phyloP scores from a whole-genome alignment of 2,329 filamentous ascomycete species.

The Trichoderma asperellum region DNA sequence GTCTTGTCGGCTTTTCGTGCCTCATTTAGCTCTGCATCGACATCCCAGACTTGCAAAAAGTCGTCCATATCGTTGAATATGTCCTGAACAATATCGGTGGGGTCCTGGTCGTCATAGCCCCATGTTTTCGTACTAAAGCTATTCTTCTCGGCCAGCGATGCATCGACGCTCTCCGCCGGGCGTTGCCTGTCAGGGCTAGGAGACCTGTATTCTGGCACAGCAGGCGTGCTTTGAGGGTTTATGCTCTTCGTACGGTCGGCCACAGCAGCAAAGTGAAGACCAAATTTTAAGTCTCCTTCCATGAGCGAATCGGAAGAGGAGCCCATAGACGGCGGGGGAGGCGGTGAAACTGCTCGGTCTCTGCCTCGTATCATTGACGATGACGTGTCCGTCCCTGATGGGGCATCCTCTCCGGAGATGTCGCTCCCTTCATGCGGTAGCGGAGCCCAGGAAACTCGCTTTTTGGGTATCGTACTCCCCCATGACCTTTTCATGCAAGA shows the following conservation, averaged over 20 bases:
- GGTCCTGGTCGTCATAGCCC: constrained; percentile 36
- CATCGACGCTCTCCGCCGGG: constrained; percentile 37
- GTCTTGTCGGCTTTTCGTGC: constrained; percentile 33
- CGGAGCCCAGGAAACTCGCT: constrained; percentile 46
- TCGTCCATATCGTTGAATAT: constrained; percentile 45
- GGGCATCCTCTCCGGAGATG: not conserved
- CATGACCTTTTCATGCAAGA: constrained; percentile 45
- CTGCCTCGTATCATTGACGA: constrained; percentile 30
- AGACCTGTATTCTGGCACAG: constrained; percentile 45
- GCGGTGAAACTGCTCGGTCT: constrained; percentile 33
- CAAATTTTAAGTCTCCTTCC: constrained; percentile 46
- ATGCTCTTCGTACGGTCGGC: constrained; percentile 42
- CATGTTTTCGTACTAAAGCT: constrained; percentile 6
- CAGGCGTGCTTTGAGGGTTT: constrained; percentile 46
- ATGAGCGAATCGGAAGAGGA: constrained; percentile 42
- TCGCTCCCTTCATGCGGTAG: constrained; percentile 37
- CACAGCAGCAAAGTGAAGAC: constrained; percentile 53
- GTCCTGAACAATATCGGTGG: constrained; percentile 44
- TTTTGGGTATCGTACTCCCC: constrained; percentile 34
- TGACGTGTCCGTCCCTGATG: constrained; percentile 12
- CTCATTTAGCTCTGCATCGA: constrained; percentile 44
- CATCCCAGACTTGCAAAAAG: constrained; percentile 42
- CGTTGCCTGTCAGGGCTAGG: constrained; percentile 35
- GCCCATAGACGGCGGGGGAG: constrained; percentile 51
- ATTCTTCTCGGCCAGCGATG: constrained; percentile 27